Evolutionary conservation across 768 basidiomycete species (phyloP).

Genomic region (Pholiota microspora): DNA sequence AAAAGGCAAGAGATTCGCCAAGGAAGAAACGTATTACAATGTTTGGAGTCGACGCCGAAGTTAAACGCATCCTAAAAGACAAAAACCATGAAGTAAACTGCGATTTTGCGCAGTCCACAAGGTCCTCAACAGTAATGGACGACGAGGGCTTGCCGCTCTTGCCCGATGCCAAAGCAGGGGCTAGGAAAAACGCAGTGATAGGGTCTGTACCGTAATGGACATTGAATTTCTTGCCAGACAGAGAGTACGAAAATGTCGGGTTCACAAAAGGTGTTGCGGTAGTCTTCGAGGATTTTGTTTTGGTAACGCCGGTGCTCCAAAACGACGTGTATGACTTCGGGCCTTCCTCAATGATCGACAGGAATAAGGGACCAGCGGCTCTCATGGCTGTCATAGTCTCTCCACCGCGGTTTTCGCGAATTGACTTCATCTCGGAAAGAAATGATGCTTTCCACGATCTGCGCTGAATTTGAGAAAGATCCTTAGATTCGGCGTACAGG

Average conservation of each 20-base stretch:
- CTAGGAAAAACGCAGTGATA: slow-evolving; percentile 40
- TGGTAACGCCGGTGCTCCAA: slow-evolving; percentile 42
- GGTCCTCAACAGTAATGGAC: slow-evolving; percentile 10
- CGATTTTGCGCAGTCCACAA: slow-evolving; percentile 26
- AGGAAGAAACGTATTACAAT: slow-evolving; percentile 37
- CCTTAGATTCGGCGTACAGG: slow-evolving; percentile 28
- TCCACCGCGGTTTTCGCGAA: slow-evolving; percentile 4
- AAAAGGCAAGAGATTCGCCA: slow-evolving; percentile 39
- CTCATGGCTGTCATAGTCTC: slow-evolving; percentile 19
- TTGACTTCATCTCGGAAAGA: slow-evolving; percentile 16
- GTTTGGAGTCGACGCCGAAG: slow-evolving; percentile 2
- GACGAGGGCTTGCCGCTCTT: not conserved
- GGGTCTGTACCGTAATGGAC: slow-evolving; percentile 48
- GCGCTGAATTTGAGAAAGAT: slow-evolving; percentile 19
- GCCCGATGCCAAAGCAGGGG: slow-evolving; percentile 24
- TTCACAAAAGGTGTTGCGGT: slow-evolving; percentile 32
- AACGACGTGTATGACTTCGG: slow-evolving; percentile 21
- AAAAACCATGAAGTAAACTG: slow-evolving; percentile 36
- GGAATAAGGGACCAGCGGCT: slow-evolving; percentile 35
- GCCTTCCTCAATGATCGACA: not conserved
- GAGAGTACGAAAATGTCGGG: slow-evolving; percentile 44
- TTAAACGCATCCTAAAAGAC: slow-evolving; percentile 23
- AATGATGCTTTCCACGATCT: slow-evolving; percentile 21
- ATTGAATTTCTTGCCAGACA: slow-evolving; percentile 33
- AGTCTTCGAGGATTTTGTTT: slow-evolving; percentile 14